Conservation (phyloP, 768 basidiomycete genomes). For the Trametes villosa region DNA sequence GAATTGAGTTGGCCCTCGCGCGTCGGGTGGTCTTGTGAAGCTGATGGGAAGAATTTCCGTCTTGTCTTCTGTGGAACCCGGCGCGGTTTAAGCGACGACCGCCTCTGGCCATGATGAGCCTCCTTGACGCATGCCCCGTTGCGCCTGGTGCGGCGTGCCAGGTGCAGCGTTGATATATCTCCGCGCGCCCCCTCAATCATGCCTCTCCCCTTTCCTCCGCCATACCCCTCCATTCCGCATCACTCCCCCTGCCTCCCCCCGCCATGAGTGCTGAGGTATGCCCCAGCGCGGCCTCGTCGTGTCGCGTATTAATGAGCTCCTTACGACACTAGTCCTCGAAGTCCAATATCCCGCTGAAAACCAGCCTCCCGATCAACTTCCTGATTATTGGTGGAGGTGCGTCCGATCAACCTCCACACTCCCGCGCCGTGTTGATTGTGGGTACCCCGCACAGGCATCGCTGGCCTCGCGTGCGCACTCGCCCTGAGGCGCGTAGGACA, state of each 20-base stretch:
- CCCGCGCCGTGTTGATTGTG: neutral
- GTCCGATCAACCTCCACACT: neutral
- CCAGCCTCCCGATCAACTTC: conserved; percentile 33
- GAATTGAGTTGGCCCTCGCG: neutral
- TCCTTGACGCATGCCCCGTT: conserved; percentile 1
- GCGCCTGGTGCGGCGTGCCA: neutral
- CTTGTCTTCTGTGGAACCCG: conserved; percentile 7
- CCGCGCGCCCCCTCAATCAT: neutral
- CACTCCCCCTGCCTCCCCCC: neutral
- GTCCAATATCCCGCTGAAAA: conserved; percentile 10
- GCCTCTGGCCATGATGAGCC: neutral
- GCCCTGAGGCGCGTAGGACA: conserved; percentile 38
- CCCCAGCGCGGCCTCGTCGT: neutral
- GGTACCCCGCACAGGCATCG: conserved; percentile 30
- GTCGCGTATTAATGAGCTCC: neutral
- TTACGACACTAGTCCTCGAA: conserved; percentile 1
- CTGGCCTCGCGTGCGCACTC: conserved; percentile 39
- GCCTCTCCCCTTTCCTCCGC: neutral
- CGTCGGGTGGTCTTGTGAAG: conserved; percentile 2
- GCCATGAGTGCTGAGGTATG: conserved; percentile 12
- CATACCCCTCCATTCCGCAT: neutral
- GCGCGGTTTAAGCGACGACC: conserved; percentile 8
- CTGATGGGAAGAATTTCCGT: conserved; percentile 3
- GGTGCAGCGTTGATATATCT: conserved; percentile 14
- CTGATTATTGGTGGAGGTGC: conserved; percentile 37